Base-by-base conservation (phyloP, 495 filamentous ascomycete species). In the Lasiosphaeria ovina region DNA sequence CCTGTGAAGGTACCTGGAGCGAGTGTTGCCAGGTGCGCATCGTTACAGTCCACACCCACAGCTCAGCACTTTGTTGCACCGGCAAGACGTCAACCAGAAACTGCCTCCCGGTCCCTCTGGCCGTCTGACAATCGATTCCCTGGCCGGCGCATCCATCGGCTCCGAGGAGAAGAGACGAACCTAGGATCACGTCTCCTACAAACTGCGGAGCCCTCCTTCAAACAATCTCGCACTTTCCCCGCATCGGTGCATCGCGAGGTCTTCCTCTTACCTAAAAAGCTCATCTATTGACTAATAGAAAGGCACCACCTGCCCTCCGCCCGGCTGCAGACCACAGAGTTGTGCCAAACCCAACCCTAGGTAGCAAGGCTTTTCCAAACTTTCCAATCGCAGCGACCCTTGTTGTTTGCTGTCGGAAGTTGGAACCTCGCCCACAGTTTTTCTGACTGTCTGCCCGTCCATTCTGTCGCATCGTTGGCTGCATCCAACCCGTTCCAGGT, bases 271-370 rank as follows among this genome's bases (percentile, higher is more conserved):
- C 78, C 77, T 79, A 81, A 79, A 65, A 73, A 56, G 57, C 64
- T 60, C 59, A 40, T 57, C 59, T 60, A 55, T 77, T 81, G 78
- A 81, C 78, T 81, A 81, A 81, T 74, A 78, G 70, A 77, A 80
- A 77, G 73, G 32, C 63, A 50, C 61, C 36, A 38, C 55, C 58
- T 59, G 50, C 54, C 62, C 54, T 62, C 58, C 58, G 45, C 52
- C 40, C 47, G 51, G 50, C 54, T 66, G 66, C 62, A 71, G 69
- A 71, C 69, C 56, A 61, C 24, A 55, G 49, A 45, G 36, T 53
- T 48, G 54, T 59, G 14, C 54, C 54, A 45, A 50, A 24, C 24
- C 24, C 24, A 51, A 51, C 54, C 33, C 4, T 7, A 34, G 31
- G 51, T 53, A 24, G 24, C 24, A 24, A 24, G 24, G 24, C 24